Base-by-base conservation (phyloP, 148 eudicot species). In the Simmondsia chinensis region DNA sequence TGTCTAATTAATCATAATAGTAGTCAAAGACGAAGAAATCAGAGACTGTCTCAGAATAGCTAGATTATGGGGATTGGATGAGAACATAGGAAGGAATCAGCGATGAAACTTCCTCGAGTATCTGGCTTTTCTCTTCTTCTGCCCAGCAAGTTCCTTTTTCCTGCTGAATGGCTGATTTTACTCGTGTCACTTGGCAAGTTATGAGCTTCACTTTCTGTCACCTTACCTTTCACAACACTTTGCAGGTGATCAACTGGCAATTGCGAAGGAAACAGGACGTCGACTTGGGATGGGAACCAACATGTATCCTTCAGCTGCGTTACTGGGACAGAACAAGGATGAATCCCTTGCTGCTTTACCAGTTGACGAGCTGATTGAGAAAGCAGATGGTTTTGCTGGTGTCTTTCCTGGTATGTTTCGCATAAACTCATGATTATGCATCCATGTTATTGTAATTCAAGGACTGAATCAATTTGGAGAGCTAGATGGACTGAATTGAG, bases 301-400 rank as follows among this genome's bases (percentile, higher is more conserved):
- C 20, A 73, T 74, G 80, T 65, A 74, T 58, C 80, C 80, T 33
- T 39, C 80, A 21, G 68, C 80, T 12, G 65, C 75, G 17, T 50
- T 74, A 20, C 50, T 74, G 3, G 80, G 75, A 45, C 66, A 69
- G 27, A 50, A 61, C 52, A 69, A 74, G 52, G 69, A 74, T 37
- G 62, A 56, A 37, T 64, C 69, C 10, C 39, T 61, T 27, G 72
- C 60, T 33, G 52, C 69, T 57, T 54, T 74, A 36, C 80, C 72
- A 1, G 52, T 74, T 36, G 80, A 74, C 41, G 79, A 74, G 47
- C 63, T 74, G 30, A 74, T 74, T 28, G 79, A 69, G 46, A 67
- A 72, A 28, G 79, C 79, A 15, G 71, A 73, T 64, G 74, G 79
- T 15, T 74, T 74, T 53, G 80, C 80, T 14, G 80, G 80, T 18